These are phyloP conservation scores for Debaryomycetaceae sp. DNA, from an alignment of 1,139 yeast genomes.

Conservation along the genomic window DNA sequence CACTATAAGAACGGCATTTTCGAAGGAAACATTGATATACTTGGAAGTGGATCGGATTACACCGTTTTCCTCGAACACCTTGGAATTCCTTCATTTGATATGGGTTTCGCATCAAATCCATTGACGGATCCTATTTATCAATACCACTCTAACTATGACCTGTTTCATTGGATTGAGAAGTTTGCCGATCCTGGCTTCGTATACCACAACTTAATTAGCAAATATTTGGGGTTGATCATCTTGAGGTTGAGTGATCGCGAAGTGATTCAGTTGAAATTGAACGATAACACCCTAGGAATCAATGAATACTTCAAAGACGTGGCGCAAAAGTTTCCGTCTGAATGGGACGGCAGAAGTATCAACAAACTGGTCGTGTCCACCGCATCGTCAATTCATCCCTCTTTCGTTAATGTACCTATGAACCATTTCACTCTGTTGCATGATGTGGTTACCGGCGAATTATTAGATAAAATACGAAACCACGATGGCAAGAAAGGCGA, in stretches of 20 bases:
- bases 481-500: not conserved
- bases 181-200: constrained; percentile 59
- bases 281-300: constrained; percentile 35
- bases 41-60: constrained; percentile 69
- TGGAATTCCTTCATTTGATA: constrained; percentile 62
- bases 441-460: not conserved
- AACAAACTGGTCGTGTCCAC: not conserved
- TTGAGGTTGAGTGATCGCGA: constrained; percentile 47
- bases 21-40: constrained; percentile 26
- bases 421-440: not conserved
- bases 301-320: constrained; percentile 17
- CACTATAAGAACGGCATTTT: not conserved
- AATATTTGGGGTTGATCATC: constrained; percentile 47
- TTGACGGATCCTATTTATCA: constrained; percentile 55
- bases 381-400: too few species aligned
- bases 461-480: not conserved
- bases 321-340: constrained; percentile 26
- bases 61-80: constrained; percentile 65
- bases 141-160: constrained; percentile 69
- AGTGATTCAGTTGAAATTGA: constrained; percentile 34
- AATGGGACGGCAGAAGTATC: constrained; percentile 25
- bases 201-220: constrained; percentile 52
- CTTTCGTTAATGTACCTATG: not conserved
- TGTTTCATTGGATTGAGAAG: constrained; percentile 61
- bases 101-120: constrained; percentile 38